phyloP scores from a whole-genome alignment of 176 grass and related monocot genomes.

The Avena insularis region DNA sequence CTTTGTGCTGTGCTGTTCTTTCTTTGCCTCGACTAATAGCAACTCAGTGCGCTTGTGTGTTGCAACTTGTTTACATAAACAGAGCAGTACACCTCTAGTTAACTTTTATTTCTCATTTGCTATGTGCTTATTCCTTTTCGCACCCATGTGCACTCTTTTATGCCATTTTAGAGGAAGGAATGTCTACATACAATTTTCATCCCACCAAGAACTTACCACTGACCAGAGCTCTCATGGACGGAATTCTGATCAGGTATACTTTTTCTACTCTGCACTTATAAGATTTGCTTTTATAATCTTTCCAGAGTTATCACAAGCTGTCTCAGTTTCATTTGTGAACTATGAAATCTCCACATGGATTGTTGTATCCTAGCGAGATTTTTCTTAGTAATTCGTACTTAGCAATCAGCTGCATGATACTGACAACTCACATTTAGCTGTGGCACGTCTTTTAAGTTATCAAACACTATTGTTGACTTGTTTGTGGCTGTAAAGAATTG shows the following conservation, averaged over 20 bases:
- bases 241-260: constrained; percentile 88
- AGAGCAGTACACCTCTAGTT: neutral
- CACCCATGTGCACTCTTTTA: neutral
- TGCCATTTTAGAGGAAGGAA: constrained; percentile 87
- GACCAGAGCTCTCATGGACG: constrained; percentile 91
- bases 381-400: constrained; percentile 1
- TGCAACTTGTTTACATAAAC: neutral
- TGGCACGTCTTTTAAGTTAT: neutral
- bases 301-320: neutral
- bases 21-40: neutral
- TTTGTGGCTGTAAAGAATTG: neutral
- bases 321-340: neutral
- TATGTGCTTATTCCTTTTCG: constrained; percentile 31
- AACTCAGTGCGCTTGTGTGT: neutral
- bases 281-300: constrained; percentile 15
- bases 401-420: neutral
- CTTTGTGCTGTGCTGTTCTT: neutral
- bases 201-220: constrained; percentile 97
- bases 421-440: neutral
- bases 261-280: neutral
- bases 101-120: neutral
- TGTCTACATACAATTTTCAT: constrained; percentile 98
- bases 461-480: neutral
- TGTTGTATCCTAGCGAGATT: neutral
- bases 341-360: neutral